Evolutionary conservation across 1,284 basidiomycete species (phyloP).

Genomic region (Athelia psychrophila): DNA sequence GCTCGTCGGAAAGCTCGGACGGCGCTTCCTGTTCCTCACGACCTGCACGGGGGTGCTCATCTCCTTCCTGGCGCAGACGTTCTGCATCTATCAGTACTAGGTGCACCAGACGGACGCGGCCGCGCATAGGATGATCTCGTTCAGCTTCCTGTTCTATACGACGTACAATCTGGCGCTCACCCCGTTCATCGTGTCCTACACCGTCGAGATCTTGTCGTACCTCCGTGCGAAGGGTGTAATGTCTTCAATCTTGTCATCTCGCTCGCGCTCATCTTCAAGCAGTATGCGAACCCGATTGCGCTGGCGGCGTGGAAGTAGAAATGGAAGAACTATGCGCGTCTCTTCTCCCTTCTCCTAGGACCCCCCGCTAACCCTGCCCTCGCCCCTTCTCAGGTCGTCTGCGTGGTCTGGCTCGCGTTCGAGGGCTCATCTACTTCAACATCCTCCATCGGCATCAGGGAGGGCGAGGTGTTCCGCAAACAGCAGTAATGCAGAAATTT

Average conservation of each 20-base stretch:
- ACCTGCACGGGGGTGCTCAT: slow-evolving; percentile 67
- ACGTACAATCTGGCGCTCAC: slow-evolving; percentile 71
- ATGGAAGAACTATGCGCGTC: slow-evolving; percentile 66
- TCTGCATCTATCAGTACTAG: slow-evolving; percentile 66
- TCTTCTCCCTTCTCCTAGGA: slow-evolving; percentile 1
- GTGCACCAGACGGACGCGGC: slow-evolving; percentile 38
- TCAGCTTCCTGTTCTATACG: slow-evolving; percentile 76
- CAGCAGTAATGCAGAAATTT: too few species aligned
- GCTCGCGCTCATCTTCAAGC: slow-evolving; percentile 72
- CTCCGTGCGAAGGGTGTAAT: slow-evolving; percentile 80
- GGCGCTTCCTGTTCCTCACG: slow-evolving; percentile 62
- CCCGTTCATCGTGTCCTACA: slow-evolving; percentile 73
- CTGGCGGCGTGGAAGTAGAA: slow-evolving; percentile 43
- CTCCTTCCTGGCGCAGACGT: slow-evolving; percentile 70
- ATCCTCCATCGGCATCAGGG: too few species aligned
- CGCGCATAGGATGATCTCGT: slow-evolving; percentile 68
- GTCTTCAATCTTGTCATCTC: slow-evolving; percentile 68
- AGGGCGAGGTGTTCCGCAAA: too few species aligned
- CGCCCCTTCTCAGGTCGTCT: slow-evolving; percentile 48
- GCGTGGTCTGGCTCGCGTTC: slow-evolving; percentile 64
- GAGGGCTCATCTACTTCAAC: slow-evolving; percentile 65
- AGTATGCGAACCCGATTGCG: slow-evolving; percentile 79
- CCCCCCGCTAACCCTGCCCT: not conserved
- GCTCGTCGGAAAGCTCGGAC: slow-evolving; percentile 57
- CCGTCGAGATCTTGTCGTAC: slow-evolving; percentile 72